Conservation (phyloP, 2,329 filamentous ascomycete species). For the Colletotrichum nymphaeae region DNA sequence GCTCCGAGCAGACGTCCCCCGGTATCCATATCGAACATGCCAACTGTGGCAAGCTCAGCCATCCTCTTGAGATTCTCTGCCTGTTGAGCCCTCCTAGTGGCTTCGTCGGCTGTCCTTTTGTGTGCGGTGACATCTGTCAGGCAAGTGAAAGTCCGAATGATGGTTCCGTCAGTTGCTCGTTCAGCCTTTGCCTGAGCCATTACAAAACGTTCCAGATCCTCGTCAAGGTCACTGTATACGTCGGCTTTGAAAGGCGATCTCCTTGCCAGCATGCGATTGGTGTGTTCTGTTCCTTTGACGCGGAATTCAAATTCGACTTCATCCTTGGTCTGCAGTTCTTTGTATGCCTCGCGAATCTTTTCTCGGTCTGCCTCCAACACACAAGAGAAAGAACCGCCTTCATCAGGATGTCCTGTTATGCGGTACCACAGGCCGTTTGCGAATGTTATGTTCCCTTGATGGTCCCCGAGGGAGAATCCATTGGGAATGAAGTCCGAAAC, state of each 20-base stretch:
- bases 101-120: slow-evolving; percentile 60
- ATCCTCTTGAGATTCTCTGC: slow-evolving; percentile 65
- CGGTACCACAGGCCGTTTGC: slow-evolving; percentile 76
- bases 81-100: slow-evolving; percentile 60
- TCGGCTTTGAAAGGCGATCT: slow-evolving; percentile 39
- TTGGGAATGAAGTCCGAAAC: slow-evolving; percentile 81
- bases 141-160: slow-evolving; percentile 60
- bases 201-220: slow-evolving; percentile 54
- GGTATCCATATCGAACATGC: slow-evolving; percentile 66
- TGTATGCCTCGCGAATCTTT: slow-evolving; percentile 55
- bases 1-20: slow-evolving; percentile 61
- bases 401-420: slow-evolving; percentile 58
- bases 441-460: slow-evolving; percentile 73
- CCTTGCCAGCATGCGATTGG: slow-evolving; percentile 13
- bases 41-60: slow-evolving; percentile 65
- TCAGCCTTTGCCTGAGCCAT: slow-evolving; percentile 61
- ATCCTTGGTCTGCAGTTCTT: slow-evolving; percentile 50
- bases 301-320: slow-evolving; percentile 61
- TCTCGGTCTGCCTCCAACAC: slow-evolving; percentile 59
- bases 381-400: slow-evolving; percentile 54
- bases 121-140: slow-evolving; percentile 63
- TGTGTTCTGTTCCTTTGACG: slow-evolving; percentile 41
- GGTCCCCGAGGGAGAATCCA: slow-evolving; percentile 78
- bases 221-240: slow-evolving; percentile 42
- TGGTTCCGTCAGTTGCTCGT: slow-evolving; percentile 52